Percentiles rank a stretch among this genome's conserved stretches.
Conservation (phyloP, 352 stramenopile species). For the Phytophthora citricola region DNA sequence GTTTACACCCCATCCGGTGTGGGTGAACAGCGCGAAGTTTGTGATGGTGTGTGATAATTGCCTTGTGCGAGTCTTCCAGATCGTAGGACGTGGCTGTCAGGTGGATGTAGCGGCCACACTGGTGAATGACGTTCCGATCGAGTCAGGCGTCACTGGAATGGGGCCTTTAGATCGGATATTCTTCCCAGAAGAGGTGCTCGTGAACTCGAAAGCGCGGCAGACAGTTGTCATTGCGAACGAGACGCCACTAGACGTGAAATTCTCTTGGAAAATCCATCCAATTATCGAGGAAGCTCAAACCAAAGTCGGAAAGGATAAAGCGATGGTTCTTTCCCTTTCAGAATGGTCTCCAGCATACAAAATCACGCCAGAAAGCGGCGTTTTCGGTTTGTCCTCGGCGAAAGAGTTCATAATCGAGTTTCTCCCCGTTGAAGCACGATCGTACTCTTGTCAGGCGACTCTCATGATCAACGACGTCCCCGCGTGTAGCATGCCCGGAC, state of each 20-base stretch:
- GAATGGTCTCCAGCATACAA: constrained; percentile 39
- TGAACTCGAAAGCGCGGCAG: constrained; percentile 42
- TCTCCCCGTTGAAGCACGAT: constrained; percentile 29
- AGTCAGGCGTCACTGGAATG: constrained; percentile 54
- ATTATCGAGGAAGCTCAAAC: background rate
- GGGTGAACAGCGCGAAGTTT: constrained; percentile 68
- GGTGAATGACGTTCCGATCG: constrained; percentile 57
- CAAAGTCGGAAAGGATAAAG: constrained; percentile 13
- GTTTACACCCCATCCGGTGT: constrained; percentile 62
- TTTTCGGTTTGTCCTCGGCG: constrained; percentile 47
- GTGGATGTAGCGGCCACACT: constrained; percentile 60
- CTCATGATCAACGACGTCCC: constrained; percentile 58
- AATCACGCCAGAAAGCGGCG: constrained; percentile 45
- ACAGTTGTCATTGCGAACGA: constrained; percentile 65
- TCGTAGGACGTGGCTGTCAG: constrained; percentile 71
- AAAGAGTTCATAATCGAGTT: constrained; percentile 62
- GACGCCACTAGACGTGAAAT: constrained; percentile 69
- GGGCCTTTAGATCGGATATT: constrained; percentile 51
- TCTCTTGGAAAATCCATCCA: constrained; percentile 55
- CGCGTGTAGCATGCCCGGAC: constrained; percentile 59
- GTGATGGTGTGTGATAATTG: constrained; percentile 89
- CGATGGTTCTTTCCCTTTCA: constrained; percentile 11
- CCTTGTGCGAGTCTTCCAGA: constrained; percentile 73
- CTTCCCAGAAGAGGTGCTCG: constrained; percentile 53
- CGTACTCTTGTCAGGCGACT: constrained; percentile 41